Percentiles rank a stretch among this genome's conserved stretches.
These are phyloP conservation scores for Linum usitatissimum DNA, from an alignment of 345 rosid species.

Conservation along the genomic window DNA sequence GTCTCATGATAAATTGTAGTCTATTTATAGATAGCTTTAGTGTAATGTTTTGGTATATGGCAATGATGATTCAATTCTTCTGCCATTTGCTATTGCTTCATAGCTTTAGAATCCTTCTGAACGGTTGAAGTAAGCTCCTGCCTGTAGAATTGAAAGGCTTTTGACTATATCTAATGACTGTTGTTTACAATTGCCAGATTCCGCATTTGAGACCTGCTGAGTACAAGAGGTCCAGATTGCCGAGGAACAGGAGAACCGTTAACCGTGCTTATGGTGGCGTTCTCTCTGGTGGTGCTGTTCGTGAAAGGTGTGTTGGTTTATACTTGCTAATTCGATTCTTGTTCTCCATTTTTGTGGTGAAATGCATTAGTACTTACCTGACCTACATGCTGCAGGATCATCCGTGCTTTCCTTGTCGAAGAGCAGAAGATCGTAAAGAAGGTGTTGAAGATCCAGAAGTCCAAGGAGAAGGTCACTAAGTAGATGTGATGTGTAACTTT, in stretches of 20 bases:
- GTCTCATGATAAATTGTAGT: no score
- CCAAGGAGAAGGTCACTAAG: slow-evolving; percentile 16
- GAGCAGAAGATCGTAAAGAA: slow-evolving; percentile 26
- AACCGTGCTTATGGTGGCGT: slow-evolving; percentile 27
- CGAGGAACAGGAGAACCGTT: slow-evolving; percentile 23
- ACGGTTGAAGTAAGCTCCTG: background rate
- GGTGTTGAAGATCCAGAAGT: slow-evolving; percentile 25
- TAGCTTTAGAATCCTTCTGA: no score
- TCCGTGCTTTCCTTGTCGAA: slow-evolving; percentile 22
- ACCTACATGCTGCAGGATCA: slow-evolving; percentile 6
- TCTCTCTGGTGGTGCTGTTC: slow-evolving; percentile 20
- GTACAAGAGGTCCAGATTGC: slow-evolving; percentile 23
- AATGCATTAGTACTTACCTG: background rate
- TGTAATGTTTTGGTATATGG: no score
- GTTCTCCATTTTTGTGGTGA: background rate
- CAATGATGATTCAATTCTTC: no score
- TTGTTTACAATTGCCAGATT: slow-evolving; percentile 7
- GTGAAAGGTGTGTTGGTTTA: slow-evolving; percentile 14
- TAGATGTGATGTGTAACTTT: background rate
- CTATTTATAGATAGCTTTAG: no score
- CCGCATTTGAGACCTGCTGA: slow-evolving; percentile 28
- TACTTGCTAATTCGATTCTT: no score
- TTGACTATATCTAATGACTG: background rate
- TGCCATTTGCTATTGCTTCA: no score
- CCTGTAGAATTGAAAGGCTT: background rate